phyloP scores from a whole-genome alignment of 163 green algal genomes.

The Volvox carteri region DNA sequence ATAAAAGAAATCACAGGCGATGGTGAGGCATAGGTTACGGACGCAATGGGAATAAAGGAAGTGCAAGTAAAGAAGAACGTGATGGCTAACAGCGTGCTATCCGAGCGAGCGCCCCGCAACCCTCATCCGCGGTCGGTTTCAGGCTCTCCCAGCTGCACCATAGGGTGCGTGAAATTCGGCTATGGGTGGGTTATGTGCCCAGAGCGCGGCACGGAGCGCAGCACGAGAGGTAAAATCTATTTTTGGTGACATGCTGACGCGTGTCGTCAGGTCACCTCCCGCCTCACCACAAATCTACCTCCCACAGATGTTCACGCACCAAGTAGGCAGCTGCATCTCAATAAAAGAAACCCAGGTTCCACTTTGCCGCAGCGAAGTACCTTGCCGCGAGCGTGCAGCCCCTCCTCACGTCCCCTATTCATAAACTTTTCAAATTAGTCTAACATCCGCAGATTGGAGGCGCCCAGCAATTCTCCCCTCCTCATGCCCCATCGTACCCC shows the following conservation, averaged over 20 bases:
- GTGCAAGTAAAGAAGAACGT: background rate
- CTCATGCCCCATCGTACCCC: background rate
- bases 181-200: no score
- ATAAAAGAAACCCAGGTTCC: no score
- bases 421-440: background rate
- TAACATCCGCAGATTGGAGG: background rate
- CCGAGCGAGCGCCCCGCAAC: background rate
- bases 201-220: no score
- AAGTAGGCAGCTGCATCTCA: no score
- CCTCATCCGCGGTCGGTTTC: background rate
- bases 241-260: no score
- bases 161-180: background rate
- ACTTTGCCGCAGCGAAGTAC: no score
- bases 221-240: no score
- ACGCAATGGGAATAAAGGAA: background rate
- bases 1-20: slow-evolving; percentile 66
- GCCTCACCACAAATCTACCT: no score
- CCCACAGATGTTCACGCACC: no score
- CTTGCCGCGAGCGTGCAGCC: no score
- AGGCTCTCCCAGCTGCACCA: background rate
- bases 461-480: background rate
- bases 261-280: no score
- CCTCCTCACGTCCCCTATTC: background rate
- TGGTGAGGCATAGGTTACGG: slow-evolving; percentile 6
- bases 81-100: background rate